These are phyloP conservation scores for Exobasidium cylindrosporum DNA, from an alignment of 1,284 basidiomycete species.

Conservation along the genomic window DNA sequence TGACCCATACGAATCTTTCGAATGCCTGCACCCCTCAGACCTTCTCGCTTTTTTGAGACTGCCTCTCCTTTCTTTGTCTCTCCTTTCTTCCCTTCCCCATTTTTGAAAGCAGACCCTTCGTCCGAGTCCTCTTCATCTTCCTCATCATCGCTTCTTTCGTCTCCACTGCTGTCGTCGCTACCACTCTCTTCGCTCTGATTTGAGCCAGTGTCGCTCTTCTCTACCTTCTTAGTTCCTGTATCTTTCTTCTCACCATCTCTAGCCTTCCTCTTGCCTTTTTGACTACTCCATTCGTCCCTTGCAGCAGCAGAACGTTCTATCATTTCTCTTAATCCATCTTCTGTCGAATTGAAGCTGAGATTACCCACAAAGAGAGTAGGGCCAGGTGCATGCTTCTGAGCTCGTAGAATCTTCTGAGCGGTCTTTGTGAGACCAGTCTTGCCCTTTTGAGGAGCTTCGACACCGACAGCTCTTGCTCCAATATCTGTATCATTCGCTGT, in stretches of 20 bases:
- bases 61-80: slow-evolving; percentile 1
- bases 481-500: not conserved
- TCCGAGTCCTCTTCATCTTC: slow-evolving; percentile 16
- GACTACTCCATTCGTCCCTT: slow-evolving; percentile 21
- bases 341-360: slow-evolving; percentile 76
- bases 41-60: not conserved
- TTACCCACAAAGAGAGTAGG: slow-evolving; percentile 86
- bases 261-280: slow-evolving; percentile 10
- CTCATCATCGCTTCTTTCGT: slow-evolving; percentile 48
- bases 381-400: slow-evolving; percentile 76
- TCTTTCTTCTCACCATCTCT: slow-evolving; percentile 13
- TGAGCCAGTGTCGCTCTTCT: not conserved
- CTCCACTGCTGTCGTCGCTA: slow-evolving; percentile 31
- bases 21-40: slow-evolving; percentile 63
- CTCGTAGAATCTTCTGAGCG: slow-evolving; percentile 74
- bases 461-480: not conserved
- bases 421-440: slow-evolving; percentile 65
- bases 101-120: not conserved
- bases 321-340: slow-evolving; percentile 69
- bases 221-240: not conserved
- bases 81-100: not conserved
- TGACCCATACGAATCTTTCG: slow-evolving; percentile 87
- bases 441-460: slow-evolving; percentile 18
- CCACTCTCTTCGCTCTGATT: slow-evolving; percentile 34
- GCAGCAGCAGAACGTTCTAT: slow-evolving; percentile 60